phyloP scores from a whole-genome alignment of 768 basidiomycete species.

The Tylopilus cervinicoccineus region DNA sequence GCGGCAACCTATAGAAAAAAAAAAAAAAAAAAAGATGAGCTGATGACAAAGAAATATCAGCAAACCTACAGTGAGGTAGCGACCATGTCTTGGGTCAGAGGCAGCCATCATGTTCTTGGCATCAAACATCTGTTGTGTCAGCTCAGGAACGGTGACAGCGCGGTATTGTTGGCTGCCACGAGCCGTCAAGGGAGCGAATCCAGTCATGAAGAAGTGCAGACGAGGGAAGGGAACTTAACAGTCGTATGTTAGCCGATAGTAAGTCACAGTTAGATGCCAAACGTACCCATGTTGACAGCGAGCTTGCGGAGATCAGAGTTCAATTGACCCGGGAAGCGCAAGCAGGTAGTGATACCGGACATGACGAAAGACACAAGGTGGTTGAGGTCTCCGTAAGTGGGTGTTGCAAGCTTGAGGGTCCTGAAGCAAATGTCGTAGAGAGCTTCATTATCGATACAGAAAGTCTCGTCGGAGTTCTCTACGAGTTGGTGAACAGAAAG shows the following conservation, averaged over 20 bases:
- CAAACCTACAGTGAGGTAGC: conserved; percentile 83
- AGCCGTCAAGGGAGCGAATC: conserved; percentile 91
- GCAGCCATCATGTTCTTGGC: conserved; percentile 99
- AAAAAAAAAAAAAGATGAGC: background rate
- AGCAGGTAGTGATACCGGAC: conserved; percentile 97
- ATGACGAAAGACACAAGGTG: conserved; percentile 97
- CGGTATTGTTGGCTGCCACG: conserved; percentile 94
- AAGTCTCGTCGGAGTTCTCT: conserved; percentile 99
- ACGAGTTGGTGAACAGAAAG: conserved; percentile 98
- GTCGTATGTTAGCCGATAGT: conserved; percentile 1
- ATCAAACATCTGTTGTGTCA: conserved; percentile 99
- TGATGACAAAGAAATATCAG: background rate
- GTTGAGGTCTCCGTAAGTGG: conserved; percentile 97
- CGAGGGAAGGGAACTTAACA: conserved; percentile 89
- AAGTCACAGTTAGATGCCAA: background rate
- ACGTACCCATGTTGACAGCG: conserved; percentile 96
- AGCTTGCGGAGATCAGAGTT: conserved; percentile 98
- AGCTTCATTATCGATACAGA: conserved; percentile 99
- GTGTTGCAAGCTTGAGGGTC: conserved; percentile 92
- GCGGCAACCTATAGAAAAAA: conserved; percentile 63
- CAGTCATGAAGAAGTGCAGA: conserved; percentile 99
- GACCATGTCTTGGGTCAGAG: conserved; percentile 92
- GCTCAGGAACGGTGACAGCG: conserved; percentile 93
- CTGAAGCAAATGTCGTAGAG: conserved; percentile 99
- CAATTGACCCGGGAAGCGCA: conserved; percentile 99